Base-by-base conservation (phyloP, 2,329 filamentous ascomycete species). In the Pseudopithomyces maydicus region DNA sequence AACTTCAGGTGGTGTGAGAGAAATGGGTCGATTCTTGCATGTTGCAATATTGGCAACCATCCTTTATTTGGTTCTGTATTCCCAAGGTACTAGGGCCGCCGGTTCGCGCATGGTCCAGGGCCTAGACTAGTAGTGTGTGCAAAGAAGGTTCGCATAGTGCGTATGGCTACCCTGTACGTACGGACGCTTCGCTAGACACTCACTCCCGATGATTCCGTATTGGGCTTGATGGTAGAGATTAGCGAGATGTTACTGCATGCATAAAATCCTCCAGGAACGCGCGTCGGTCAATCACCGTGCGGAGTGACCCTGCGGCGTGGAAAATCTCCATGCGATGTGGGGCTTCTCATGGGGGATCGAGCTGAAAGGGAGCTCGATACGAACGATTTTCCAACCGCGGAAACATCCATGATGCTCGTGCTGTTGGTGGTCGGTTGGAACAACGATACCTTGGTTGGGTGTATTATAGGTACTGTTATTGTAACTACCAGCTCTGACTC, bases 201-300 rank as follows among this genome's bases (percentile, higher is more conserved):
- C 5, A 36, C 10, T 8, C 26, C 15, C n/a, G 29, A 29, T 4
- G 5, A 29, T 26, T 10, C 22, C 23, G 12, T 12, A 20, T 45
- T 15, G 6, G 42, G 41, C 8, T 36, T 23, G 19, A 23, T n/a
- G 32, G 11, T 3, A 20, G 11, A 45, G 42, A 52, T 52, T 52
- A 45, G 41, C 50, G 50, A 52, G 32, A 26, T 45, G 39, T 44
- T 19, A 44, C 14, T 23, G 41, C 50, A 52, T 44, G 41, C 32
- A 45, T 45, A 32, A 45, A 52, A 52, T 52, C 50, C 50, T 52
- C 10, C 36, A 52, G 50, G 50, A 52, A 38, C 36, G 41, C 39
- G 44, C 6, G 41, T 45, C 41, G 38, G 42, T 45, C 42, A 45
- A 52, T 44, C 50, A 45, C 38, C 12, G 23, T 52, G 39, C 44